Evolutionary conservation across 345 rosid genomes (phyloP).

Genomic region (Citrus mangshanensis): DNA sequence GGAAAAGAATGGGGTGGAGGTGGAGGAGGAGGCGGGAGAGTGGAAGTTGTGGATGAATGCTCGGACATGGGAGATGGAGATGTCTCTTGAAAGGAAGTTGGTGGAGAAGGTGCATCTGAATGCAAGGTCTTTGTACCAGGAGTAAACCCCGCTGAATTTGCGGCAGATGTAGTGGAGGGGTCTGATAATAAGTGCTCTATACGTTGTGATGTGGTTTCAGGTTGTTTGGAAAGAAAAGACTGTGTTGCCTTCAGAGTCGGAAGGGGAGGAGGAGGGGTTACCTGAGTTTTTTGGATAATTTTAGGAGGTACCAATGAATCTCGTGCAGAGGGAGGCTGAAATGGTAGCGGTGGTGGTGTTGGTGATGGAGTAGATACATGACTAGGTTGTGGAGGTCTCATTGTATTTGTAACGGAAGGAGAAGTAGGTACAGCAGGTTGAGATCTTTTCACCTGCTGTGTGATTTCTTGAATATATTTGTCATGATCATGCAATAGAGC

Average conservation of each 20-base stretch:
- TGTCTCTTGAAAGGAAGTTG: conserved; percentile 5
- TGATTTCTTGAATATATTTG: conserved; percentile 38
- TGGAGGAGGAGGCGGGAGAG: conserved; percentile 15
- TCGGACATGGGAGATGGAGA: conserved; percentile 7
- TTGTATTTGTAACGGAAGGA: conserved; percentile 20
- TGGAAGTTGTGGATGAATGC: conserved; percentile 2
- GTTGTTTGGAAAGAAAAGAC: conserved; percentile 3
- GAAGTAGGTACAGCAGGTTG: conserved; percentile 28
- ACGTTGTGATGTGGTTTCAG: conserved; percentile 6
- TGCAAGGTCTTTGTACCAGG: not conserved
- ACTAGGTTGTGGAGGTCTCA: conserved; percentile 21
- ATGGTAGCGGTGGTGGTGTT: conserved; percentile 10
- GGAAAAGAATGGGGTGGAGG: conserved; percentile 23
- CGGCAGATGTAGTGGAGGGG: conserved; percentile 15
- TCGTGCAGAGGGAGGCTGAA: conserved; percentile 6
- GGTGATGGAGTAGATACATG: conserved; percentile 9
- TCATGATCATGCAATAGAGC: conserved; percentile 72
- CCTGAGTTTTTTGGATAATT: conserved; percentile 1
- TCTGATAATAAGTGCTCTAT: conserved; percentile 6
- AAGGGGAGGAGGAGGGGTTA: conserved; percentile 11
- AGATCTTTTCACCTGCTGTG: conserved; percentile 26
- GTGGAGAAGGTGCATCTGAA: conserved; percentile 21
- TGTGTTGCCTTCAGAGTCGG: not conserved
- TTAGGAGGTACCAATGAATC: conserved; percentile 8
- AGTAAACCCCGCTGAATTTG: not conserved